phyloP scores from a whole-genome alignment of 2,329 filamentous ascomycete species.

The Arthrinium puccinioides region DNA sequence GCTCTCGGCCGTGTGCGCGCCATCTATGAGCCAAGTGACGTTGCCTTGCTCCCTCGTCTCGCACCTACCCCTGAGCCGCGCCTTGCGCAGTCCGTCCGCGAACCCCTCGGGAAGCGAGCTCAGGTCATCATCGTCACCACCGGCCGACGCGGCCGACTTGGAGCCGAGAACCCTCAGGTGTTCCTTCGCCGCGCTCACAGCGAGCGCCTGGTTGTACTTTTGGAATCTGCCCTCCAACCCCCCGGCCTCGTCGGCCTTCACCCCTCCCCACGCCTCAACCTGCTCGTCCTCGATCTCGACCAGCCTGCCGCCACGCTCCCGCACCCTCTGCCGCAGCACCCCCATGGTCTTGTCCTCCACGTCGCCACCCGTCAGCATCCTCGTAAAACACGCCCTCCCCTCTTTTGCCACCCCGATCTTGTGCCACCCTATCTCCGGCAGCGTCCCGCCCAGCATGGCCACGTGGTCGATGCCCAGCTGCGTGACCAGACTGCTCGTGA shows the following conservation, averaged over 20 bases:
- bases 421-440: constrained; percentile 82
- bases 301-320: constrained; percentile 43
- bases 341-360: constrained; percentile 12
- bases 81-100: constrained; percentile 55
- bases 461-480: constrained; percentile 83
- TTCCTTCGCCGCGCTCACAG: constrained; percentile 45
- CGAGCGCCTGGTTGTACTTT: constrained; percentile 52
- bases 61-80: constrained; percentile 45
- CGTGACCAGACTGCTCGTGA: constrained; percentile 60
- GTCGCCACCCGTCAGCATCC: not conserved
- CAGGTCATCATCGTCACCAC: constrained; percentile 8
- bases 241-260: constrained; percentile 20
- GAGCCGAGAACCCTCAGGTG: constrained; percentile 40
- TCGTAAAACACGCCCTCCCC: constrained; percentile 54
- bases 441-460: constrained; percentile 68
- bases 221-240: constrained; percentile 45
- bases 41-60: constrained; percentile 40
- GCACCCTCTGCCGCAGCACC: constrained; percentile 53
- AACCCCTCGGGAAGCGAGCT: constrained; percentile 45
- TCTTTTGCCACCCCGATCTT: constrained; percentile 82
- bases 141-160: not conserved
- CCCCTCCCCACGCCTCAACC: constrained; percentile 33
- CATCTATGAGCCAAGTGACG: constrained; percentile 74
- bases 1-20: constrained; percentile 82
- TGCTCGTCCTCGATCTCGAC: constrained; percentile 32